Conservation (phyloP, 768 basidiomycete species). For the Lentinula lateritia region DNA sequence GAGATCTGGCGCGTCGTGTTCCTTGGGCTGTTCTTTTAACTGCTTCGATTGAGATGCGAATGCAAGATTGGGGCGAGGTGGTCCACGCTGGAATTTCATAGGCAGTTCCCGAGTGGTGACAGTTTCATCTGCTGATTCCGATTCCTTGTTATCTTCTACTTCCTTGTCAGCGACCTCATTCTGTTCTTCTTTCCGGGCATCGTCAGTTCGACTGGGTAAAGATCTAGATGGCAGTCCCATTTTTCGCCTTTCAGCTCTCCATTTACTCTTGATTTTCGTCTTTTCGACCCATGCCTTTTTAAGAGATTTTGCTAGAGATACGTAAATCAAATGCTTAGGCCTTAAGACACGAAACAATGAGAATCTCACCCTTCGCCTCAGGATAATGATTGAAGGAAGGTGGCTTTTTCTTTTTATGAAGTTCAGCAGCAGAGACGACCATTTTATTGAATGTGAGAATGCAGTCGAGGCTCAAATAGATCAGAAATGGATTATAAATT, state of each 20-base stretch:
- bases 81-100: background rate
- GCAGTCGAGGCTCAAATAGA: constrained; percentile 13
- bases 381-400: constrained; percentile 71
- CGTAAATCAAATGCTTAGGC: background rate
- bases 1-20: constrained; percentile 26
- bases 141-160: constrained; percentile 8
- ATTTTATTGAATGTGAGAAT: background rate
- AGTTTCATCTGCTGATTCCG: constrained; percentile 6
- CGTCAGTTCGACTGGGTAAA: constrained; percentile 6
- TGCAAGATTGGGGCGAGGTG: constrained; percentile 2
- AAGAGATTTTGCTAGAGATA: constrained; percentile 61
- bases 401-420: constrained; percentile 50
- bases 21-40: background rate
- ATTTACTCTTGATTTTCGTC: constrained; percentile 72
- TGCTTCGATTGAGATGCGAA: constrained; percentile 3
- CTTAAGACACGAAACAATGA: background rate
- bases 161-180: background rate
- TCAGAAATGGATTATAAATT: constrained; percentile 16
- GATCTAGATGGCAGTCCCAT: constrained; percentile 20
- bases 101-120: constrained; percentile 11
- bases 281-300: constrained; percentile 78
- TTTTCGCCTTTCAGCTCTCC: constrained; percentile 65
- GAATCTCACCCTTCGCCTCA: constrained; percentile 46
- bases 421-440: constrained; percentile 12
- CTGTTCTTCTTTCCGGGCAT: constrained; percentile 13